phyloP scores from a whole-genome alignment of 768 basidiomycete genomes.

The Xerocomus spinulosus region DNA sequence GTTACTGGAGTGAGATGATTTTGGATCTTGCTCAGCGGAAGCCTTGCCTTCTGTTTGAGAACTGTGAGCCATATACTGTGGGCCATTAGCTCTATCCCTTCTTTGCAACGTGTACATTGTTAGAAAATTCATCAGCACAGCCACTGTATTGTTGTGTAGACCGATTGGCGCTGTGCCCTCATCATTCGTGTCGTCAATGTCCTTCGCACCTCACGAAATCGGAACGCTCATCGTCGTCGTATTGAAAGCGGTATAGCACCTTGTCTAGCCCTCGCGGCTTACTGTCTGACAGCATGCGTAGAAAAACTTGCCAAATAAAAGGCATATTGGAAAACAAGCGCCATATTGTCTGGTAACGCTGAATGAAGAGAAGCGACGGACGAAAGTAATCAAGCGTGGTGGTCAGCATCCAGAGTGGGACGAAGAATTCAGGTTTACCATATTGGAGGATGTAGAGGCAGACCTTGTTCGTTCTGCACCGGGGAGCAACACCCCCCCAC shows the following conservation, averaged over 20 bases:
- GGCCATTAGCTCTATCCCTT: constrained; percentile 39
- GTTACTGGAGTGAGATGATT: constrained; percentile 81
- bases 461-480: constrained; percentile 41
- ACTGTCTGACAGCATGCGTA: constrained; percentile 32
- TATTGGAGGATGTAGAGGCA: constrained; percentile 71
- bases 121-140: constrained; percentile 10
- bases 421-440: constrained; percentile 90
- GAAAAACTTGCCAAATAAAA: constrained; percentile 88
- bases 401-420: constrained; percentile 99
- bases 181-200: constrained; percentile 37
- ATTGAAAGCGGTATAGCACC: constrained; percentile 78
- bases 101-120: no score
- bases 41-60: constrained; percentile 60
- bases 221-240: constrained; percentile 94
- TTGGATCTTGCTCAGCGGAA: constrained; percentile 71
- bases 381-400: constrained; percentile 92
- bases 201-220: constrained; percentile 64
- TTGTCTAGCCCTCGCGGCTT: background rate
- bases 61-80: constrained; percentile 51
- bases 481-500: constrained; percentile 52
- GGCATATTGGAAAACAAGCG: constrained; percentile 95
- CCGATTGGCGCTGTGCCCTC: constrained; percentile 12
- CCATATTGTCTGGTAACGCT: constrained; percentile 84
- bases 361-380: constrained; percentile 80
- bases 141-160: constrained; percentile 15